These are phyloP conservation scores for Monosporascus sp. DNA, from an alignment of 2,329 filamentous ascomycete genomes.

Conservation along the genomic window DNA sequence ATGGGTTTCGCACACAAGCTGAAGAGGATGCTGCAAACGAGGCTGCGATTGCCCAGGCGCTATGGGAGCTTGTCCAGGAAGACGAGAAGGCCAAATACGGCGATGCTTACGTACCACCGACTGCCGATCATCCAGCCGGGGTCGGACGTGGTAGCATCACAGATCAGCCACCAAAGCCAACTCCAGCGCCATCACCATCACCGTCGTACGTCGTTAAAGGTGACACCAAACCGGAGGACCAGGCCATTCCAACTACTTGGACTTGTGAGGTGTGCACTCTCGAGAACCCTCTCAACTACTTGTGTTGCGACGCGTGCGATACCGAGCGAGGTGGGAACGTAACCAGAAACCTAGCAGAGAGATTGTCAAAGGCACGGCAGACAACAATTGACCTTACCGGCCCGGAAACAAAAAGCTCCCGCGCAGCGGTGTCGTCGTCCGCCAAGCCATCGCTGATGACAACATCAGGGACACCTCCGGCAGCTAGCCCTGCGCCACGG, in stretches of 20 bases:
- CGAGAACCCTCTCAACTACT: constrained; percentile 44
- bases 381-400: constrained; percentile 19
- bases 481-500: not conserved
- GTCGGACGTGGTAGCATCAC: constrained; percentile 24
- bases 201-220: not conserved
- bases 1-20: constrained; percentile 76
- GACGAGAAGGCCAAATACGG: constrained; percentile 58
- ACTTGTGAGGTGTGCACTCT: constrained; percentile 52
- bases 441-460: constrained; percentile 4
- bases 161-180: constrained; percentile 3
- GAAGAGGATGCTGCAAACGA: constrained; percentile 90
- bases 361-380: constrained; percentile 14
- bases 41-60: constrained; percentile 74
- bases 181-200: not conserved
- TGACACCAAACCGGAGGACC: not conserved
- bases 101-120: constrained; percentile 44
- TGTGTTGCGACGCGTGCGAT: constrained; percentile 54
- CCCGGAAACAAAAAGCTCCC: constrained; percentile 4
- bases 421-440: not conserved
- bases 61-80: constrained; percentile 82
- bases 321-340: constrained; percentile 33
- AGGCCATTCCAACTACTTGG: constrained; percentile 35
- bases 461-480: constrained; percentile 7
- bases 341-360: constrained; percentile 12
- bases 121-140: constrained; percentile 46